These are phyloP conservation scores for Microbotryum silenes-acaulis DNA, from an alignment of 1,284 basidiomycete species.

Conservation along the genomic window DNA sequence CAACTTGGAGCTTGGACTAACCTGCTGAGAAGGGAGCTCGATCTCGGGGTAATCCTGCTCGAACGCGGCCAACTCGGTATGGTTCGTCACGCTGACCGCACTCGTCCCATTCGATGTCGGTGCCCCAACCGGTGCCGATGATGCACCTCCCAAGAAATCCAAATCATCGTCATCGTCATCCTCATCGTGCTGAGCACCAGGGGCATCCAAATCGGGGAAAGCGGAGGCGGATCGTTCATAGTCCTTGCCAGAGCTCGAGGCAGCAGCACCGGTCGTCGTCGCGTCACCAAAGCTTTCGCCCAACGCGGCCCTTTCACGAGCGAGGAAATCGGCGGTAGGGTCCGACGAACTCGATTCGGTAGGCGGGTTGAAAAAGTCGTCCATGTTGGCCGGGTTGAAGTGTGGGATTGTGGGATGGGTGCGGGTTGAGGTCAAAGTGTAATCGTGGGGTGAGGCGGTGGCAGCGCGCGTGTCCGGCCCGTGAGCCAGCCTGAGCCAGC, in stretches of 20 bases:
- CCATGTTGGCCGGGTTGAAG: constrained; percentile 8
- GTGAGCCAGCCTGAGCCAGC: too few species aligned
- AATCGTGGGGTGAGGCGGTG: too few species aligned
- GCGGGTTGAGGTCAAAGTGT: too few species aligned
- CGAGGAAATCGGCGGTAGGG: constrained; percentile 28
- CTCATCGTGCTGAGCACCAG: constrained; percentile 22
- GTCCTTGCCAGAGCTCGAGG: constrained; percentile 22
- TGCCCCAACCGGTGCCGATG: constrained; percentile 33
- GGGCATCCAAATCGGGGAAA: constrained; percentile 72
- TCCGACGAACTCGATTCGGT: constrained; percentile 3
- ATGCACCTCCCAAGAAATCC: constrained; percentile 46
- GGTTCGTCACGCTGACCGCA: constrained; percentile 65
- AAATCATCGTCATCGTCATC: constrained; percentile 44
- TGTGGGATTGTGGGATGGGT: too few species aligned
- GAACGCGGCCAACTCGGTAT: constrained; percentile 79
- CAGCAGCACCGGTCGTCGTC: background rate
- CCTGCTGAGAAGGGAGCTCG: constrained; percentile 44
- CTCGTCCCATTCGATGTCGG: constrained; percentile 44
- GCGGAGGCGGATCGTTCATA: constrained; percentile 52
- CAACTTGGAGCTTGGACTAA: constrained; percentile 2
- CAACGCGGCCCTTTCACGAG: constrained; percentile 23
- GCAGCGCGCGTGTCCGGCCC: too few species aligned
- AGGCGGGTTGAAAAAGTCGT: constrained; percentile 24
- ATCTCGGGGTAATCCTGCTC: constrained; percentile 87
- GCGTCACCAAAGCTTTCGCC: constrained; percentile 16